Conservation (phyloP, 2,329 filamentous ascomycete species). For the Ceratocystis diversiconidia region DNA sequence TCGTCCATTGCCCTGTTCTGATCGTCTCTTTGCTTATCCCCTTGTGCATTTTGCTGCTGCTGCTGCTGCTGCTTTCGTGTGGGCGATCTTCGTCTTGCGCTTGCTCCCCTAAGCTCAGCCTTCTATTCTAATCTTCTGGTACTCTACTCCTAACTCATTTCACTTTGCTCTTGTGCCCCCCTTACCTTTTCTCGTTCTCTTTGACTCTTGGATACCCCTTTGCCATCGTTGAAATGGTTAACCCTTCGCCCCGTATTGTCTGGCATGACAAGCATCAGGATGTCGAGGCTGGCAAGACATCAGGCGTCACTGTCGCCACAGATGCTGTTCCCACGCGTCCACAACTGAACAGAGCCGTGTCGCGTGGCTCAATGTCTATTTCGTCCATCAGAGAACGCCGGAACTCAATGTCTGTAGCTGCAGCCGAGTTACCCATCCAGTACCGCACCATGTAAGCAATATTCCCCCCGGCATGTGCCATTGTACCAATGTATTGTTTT, state of each 20-base stretch:
- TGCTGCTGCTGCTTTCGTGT: conserved; percentile 13
- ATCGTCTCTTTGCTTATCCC: background rate
- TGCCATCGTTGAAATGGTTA: conserved; percentile 8
- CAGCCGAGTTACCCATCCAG: conserved; percentile 33
- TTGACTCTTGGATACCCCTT: background rate
- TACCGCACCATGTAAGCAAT: conserved; percentile 38
- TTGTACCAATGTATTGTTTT: background rate
- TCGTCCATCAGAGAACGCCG: conserved; percentile 14
- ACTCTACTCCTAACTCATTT: background rate
- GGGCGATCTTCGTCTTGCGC: conserved; percentile 16
- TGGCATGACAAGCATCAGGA: conserved; percentile 12
- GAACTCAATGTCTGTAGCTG: conserved; percentile 14
- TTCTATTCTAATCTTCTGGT: background rate
- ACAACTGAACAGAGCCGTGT: conserved; percentile 14
- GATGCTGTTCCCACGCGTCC: conserved; percentile 13
- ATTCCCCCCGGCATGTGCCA: background rate
- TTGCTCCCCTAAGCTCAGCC: conserved; percentile 9
- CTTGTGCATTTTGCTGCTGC: background rate
- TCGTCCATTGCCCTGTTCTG: background rate
- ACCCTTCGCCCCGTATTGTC: conserved; percentile 8
- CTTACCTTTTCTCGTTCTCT: background rate
- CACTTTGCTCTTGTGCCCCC: background rate
- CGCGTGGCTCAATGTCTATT: conserved; percentile 18
- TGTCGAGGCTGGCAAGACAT: conserved; percentile 14
- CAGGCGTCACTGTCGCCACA: conserved; percentile 3